phyloP scores from a whole-genome alignment of 1,139 yeast species.

The Arxiozyma telluris region DNA sequence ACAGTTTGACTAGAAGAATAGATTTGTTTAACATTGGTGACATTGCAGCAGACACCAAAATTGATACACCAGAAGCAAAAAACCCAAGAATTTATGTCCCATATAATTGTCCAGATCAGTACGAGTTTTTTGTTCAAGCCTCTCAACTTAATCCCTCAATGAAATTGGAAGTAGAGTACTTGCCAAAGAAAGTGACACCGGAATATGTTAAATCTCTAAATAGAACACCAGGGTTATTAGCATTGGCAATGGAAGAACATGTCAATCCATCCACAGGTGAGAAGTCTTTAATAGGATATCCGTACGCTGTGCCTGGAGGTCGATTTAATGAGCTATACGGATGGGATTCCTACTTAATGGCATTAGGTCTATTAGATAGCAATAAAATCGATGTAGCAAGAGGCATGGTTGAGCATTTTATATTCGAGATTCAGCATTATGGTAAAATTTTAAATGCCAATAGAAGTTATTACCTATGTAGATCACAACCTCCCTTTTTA shows the following conservation, averaged over 20 bases:
- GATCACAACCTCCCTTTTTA: constrained; percentile 97
- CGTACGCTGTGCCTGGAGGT: constrained; percentile 96
- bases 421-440: constrained; percentile 81
- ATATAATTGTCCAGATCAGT: constrained; percentile 58
- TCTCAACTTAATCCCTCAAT: constrained; percentile 49
- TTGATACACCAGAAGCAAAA: constrained; percentile 45
- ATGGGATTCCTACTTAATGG: constrained; percentile 95
- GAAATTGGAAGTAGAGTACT: constrained; percentile 63
- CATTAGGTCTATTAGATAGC: constrained; percentile 61
- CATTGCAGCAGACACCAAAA: constrained; percentile 76
- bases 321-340: constrained; percentile 94
- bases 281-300: constrained; percentile 52
- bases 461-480: constrained; percentile 78
- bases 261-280: constrained; percentile 43
- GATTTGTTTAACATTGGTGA: constrained; percentile 51
- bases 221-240: constrained; percentile 75
- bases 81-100: constrained; percentile 76
- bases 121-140: constrained; percentile 52
- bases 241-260: constrained; percentile 58
- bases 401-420: constrained; percentile 90
- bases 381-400: constrained; percentile 64
- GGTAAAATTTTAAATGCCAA: constrained; percentile 94
- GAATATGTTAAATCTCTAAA: constrained; percentile 70
- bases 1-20: constrained; percentile 61
- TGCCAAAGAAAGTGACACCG: constrained; percentile 52